Conservation (phyloP, 116 monocot genomes). For the Dioscorea cayenensis region DNA sequence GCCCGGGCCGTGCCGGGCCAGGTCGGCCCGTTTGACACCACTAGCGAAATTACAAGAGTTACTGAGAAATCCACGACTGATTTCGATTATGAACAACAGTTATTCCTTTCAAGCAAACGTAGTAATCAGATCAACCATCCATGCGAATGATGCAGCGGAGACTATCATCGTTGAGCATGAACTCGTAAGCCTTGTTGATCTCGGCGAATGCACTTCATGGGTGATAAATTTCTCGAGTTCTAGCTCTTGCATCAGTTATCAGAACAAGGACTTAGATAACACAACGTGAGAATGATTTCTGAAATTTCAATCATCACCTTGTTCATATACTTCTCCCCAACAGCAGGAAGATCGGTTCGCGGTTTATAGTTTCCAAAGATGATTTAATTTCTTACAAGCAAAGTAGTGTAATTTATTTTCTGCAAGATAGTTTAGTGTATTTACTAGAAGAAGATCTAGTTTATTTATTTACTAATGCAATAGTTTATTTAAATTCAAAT, state of each 20-base stretch:
- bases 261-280: neutral
- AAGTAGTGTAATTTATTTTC: too few species aligned
- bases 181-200: conserved; percentile 31
- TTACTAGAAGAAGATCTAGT: too few species aligned
- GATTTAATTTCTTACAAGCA: too few species aligned
- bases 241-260: conserved; percentile 18
- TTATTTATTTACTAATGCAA: too few species aligned
- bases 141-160: conserved; percentile 22
- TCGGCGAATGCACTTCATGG: conserved; percentile 18
- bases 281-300: neutral
- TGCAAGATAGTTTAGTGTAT: too few species aligned
- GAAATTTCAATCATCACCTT: conserved; percentile 28
- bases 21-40: too few species aligned
- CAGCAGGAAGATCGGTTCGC: conserved; percentile 57
- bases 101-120: too few species aligned
- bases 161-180: conserved; percentile 26
- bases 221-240: conserved; percentile 33
- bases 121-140: neutral
- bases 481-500: too few species aligned
- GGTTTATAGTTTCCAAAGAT: conserved; percentile 98
- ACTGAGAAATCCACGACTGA: too few species aligned
- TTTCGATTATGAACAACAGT: too few species aligned
- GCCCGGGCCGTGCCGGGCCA: too few species aligned
- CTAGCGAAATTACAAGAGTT: too few species aligned
- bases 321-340: conserved; percentile 81